Evolutionary conservation across 1,284 basidiomycete genomes (phyloP), one percentile per base, ranked within the genome.

Genomic region (Rhodotorula sp.): DNA sequence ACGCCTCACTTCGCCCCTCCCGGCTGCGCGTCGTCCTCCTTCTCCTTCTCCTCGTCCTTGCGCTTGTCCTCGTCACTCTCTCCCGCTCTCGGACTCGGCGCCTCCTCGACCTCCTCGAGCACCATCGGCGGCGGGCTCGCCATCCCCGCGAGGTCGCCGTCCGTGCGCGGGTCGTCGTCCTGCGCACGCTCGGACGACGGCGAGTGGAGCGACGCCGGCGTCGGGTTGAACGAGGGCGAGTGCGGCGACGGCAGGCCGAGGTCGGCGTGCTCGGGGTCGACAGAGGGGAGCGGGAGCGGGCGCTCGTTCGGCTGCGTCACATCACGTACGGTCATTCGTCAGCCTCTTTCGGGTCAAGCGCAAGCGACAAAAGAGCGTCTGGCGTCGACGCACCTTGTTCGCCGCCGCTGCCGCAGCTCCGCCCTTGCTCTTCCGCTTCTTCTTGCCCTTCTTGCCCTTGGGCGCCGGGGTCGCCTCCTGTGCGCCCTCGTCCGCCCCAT

Each of bases 381-480:
- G 3, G 25, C 27, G 27, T 27, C 9, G 12, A 12, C 52, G 57
- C 17, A 67, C 66, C 64, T 65, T 58, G 44, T 5, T 41, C 53
- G 45, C 53, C 23, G 46, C 41, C 50, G 50, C 42, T 27, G 45
- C 58, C 10, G 48, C 49, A 21, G 34, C 34, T 21, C 56, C 64
- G 13, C 60, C 66, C 55, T 67, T 67, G 61, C 66, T 67, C 61
- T 67, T 67, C 17, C 66, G 46, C 66, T 67, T 67, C 66, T 67
- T 67, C 61, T 67, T 67, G 25, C 66, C 66, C 61, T 67, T 67
- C 66, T 67, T 67, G 48, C 66, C 49, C 25, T 57, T 49, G 2
- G 25, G 42, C 16, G 41, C 25, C 25, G 49, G 23, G 17, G 44
- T 16, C 62, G 17, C 12, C 25, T 34, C 23, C 41, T 44, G 25